Base-by-base conservation (phyloP, 2,329 filamentous ascomycete species). In the Hansfordia pulvinata region DNA sequence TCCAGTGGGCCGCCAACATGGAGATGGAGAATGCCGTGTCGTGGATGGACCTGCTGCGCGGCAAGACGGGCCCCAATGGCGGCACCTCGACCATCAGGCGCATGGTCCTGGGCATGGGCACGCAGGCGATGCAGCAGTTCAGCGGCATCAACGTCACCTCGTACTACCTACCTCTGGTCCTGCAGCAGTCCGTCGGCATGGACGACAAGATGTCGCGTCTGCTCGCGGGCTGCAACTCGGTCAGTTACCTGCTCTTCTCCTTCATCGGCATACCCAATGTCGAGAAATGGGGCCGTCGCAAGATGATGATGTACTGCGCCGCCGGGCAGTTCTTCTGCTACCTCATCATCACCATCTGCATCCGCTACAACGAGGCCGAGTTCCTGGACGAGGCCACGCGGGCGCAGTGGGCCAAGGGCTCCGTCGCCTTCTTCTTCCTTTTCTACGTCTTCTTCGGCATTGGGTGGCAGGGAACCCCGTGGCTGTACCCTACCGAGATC, bases 271-370 rank as follows among this genome's bases (percentile, higher is more conserved):
- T 17, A 14, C 17, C 17, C 14, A 16, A 17, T 16, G 17, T 24
- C 23, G 23, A 24, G 11, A 14, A 16, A 14, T 24, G 17, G 14
- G 23, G 23, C 15, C 23, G 23, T 8, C 23, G 23, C 6, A 24
- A 24, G 11, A 16, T 24, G 8, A 24, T 24, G 23, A 24, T 24
- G 23, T 6, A 17, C 10, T 24, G 14, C 6, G 13, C 23, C 13
- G 12, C 23, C n/a, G 13, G 8, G 6, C 17, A 16, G 14, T 16
- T 16, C 4, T 4, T 17, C 3, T 24, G 23, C 10, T 24, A 16
- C 14, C 16, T 16, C 6, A 46, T 64, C 34, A 66, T 69, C 38
- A 65, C 61, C 0, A 47, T 64, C 10, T 53, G 60, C n/a, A 47
- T 68, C 6, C 44, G 54, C 2, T 58, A 53, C 33, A 53, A 52